phyloP scores from a whole-genome alignment of 148 eudicot genomes.

The Fagopyrum esculentum region DNA sequence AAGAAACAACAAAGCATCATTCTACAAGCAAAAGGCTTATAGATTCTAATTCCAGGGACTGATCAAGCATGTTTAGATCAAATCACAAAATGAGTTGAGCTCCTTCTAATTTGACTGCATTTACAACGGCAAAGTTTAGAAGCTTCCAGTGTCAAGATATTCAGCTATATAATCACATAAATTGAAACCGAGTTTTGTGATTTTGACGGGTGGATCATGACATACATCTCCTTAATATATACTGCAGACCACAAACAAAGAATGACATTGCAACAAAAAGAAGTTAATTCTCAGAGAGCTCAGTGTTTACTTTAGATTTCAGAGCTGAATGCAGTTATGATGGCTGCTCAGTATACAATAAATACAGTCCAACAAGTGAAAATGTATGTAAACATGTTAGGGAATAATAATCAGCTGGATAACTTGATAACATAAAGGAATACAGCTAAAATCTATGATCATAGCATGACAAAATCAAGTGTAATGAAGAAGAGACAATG shows the following conservation, averaged over 20 bases:
- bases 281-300: background rate
- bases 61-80: background rate
- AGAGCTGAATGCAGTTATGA: background rate
- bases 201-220: background rate
- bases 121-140: background rate
- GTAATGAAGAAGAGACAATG: background rate
- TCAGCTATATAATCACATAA: background rate
- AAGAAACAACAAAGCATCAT: background rate
- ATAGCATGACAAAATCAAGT: background rate
- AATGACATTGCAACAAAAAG: background rate
- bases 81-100: background rate
- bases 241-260: background rate
- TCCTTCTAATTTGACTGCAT: background rate
- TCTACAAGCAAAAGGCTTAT: background rate
- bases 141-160: no score
- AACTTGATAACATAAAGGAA: background rate
- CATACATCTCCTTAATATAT: background rate
- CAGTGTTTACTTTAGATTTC: background rate
- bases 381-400: background rate
- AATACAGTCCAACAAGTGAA: background rate
- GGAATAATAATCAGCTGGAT: background rate
- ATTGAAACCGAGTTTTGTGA: no score
- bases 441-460: background rate
- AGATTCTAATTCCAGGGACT: background rate
- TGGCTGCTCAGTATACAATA: background rate